Conservation (phyloP, 805 yeast species). For the Cyberlindnera americana region DNA sequence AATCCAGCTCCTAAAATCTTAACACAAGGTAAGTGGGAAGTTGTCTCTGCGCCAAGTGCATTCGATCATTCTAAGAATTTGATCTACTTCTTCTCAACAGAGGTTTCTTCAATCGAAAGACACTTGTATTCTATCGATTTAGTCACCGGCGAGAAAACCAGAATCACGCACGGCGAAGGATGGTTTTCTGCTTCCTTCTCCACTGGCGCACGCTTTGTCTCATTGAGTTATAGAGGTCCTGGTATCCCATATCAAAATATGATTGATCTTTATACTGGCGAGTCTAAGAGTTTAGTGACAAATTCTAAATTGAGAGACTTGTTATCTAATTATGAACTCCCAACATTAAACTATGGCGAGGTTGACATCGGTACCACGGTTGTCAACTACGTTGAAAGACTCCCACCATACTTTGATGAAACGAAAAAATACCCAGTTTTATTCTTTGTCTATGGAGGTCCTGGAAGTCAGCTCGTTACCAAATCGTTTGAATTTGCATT, state of each 20-base stretch:
- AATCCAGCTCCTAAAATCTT: slow-evolving; percentile 52
- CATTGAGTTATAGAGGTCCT: slow-evolving; percentile 77
- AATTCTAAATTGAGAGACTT: slow-evolving; percentile 37
- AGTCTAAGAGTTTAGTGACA: slow-evolving; percentile 33
- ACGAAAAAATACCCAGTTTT: slow-evolving; percentile 66
- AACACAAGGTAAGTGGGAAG: slow-evolving; percentile 86
- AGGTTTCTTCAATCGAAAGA: slow-evolving; percentile 75
- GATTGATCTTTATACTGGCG: slow-evolving; percentile 45
- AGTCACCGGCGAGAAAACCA: slow-evolving; percentile 34
- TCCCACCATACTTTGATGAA: slow-evolving; percentile 69
- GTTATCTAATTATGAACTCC: slow-evolving; percentile 49
- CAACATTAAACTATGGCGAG: slow-evolving; percentile 50
- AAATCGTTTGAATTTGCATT: slow-evolving; percentile 60
- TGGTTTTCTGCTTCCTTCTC: slow-evolving; percentile 75
- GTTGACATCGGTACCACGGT: slow-evolving; percentile 44
- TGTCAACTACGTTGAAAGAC: slow-evolving; percentile 70
- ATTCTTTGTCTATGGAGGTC: slow-evolving; percentile 93
- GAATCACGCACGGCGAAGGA: slow-evolving; percentile 48
- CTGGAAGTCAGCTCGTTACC: slow-evolving; percentile 82
- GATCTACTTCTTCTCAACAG: slow-evolving; percentile 65
- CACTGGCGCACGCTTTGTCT: slow-evolving; percentile 67
- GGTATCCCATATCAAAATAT: slow-evolving; percentile 74
- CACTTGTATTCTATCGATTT: slow-evolving; percentile 73
- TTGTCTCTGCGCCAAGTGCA: slow-evolving; percentile 66
- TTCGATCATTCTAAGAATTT: slow-evolving; percentile 51